Conservation (phyloP, 768 basidiomycete species). For the Kwoniella europaea region DNA sequence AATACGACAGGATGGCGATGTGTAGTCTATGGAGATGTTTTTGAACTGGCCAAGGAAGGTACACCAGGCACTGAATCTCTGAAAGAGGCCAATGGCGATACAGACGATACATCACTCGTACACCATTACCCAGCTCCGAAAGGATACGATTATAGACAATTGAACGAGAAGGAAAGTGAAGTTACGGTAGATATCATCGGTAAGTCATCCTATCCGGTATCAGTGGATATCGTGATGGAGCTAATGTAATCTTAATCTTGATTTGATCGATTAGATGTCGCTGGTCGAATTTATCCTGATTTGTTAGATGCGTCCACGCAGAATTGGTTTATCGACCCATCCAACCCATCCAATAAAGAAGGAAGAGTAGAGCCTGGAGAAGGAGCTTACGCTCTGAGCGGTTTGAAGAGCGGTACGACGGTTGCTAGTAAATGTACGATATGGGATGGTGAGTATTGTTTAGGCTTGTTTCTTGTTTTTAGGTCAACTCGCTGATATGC, state of each 20-base stretch:
- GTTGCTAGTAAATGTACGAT: constrained; percentile 25
- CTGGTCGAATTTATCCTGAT: constrained; percentile 48
- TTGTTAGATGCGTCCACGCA: constrained; percentile 35
- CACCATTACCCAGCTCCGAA: constrained; percentile 27
- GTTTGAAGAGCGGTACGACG: constrained; percentile 27
- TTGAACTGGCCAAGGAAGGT: constrained; percentile 35
- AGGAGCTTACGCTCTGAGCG: constrained; percentile 26
- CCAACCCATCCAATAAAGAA: constrained; percentile 14
- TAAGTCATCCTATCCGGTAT: constrained; percentile 16
- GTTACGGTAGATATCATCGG: constrained; percentile 51
- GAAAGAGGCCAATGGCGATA: background rate
- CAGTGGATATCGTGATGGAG: background rate
- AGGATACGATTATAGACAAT: constrained; percentile 37
- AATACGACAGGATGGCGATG: constrained; percentile 33
- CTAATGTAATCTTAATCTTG: too few relatives aligned
- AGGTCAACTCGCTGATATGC: background rate
- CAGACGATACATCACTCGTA: constrained; percentile 13
- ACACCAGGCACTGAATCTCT: background rate
- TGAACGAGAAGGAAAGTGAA: constrained; percentile 42
- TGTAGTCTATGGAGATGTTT: constrained; percentile 46
- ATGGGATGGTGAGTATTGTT: constrained; percentile 45
- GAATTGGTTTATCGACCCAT: constrained; percentile 30
- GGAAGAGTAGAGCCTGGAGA: constrained; percentile 26
- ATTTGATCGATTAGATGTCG: constrained; percentile 37
- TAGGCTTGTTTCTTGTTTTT: background rate